Evolutionary conservation across 148 eudicot species (phyloP).

Genomic region (Cornus florida): DNA sequence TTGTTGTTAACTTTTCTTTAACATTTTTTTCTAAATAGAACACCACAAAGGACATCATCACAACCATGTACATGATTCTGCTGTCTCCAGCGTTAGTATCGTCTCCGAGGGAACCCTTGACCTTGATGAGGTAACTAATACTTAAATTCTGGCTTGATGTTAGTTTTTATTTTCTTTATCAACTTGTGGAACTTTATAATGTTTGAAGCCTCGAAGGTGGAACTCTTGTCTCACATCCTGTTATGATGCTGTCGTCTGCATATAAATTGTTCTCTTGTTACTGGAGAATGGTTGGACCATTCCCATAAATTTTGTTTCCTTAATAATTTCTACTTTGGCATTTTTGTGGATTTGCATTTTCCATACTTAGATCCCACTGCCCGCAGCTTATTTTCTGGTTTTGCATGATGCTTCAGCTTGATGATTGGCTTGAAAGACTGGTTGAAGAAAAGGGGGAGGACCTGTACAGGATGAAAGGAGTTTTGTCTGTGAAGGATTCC

Average conservation of each 20-base stretch:
- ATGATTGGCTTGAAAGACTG: conserved; percentile 92
- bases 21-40: conserved; percentile 31
- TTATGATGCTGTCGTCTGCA: too few relatives aligned
- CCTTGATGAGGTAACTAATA: conserved; percentile 76
- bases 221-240: too few relatives aligned
- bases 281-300: background rate
- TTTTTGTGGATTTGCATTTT: background rate
- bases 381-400: conserved; percentile 1
- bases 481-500: conserved; percentile 69
- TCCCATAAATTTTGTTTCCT: background rate
- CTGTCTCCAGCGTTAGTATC: conserved; percentile 89
- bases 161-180: background rate
- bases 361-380: background rate
- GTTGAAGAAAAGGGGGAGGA: conserved; percentile 92
- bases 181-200: background rate
- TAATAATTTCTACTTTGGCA: too few relatives aligned
- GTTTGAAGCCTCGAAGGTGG: background rate
- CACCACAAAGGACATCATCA: conserved; percentile 80
- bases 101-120: conserved; percentile 85
- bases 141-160: background rate
- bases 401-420: conserved; percentile 54
- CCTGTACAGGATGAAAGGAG: conserved; percentile 88
- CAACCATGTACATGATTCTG: conserved; percentile 82
- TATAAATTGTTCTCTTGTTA: background rate
- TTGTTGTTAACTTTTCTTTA: background rate